Conservation (phyloP, 2,329 filamentous ascomycete genomes). For the Pseudocercospora vitis region DNA sequence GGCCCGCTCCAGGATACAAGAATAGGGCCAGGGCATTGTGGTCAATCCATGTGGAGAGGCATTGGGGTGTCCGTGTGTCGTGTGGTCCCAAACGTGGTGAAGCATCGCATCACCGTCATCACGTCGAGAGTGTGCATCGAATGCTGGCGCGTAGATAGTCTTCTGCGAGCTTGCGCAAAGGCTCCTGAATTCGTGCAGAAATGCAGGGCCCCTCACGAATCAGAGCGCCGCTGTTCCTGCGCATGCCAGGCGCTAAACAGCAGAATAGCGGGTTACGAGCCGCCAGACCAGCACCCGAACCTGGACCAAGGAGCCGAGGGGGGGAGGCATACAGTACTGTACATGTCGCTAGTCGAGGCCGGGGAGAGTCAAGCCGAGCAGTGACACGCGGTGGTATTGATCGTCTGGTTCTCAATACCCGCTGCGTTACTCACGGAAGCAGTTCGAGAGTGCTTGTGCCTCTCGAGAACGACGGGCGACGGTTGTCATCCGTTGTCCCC, state of each 20-base stretch:
- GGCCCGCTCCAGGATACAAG: constrained; percentile 15
- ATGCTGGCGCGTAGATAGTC: constrained; percentile 9
- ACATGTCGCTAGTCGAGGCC: no score
- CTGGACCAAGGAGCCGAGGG: background rate
- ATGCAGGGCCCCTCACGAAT: constrained; percentile 14
- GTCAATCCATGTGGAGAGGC: constrained; percentile 1
- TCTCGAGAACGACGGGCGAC: background rate
- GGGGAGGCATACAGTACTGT: no score
- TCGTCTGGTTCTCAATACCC: constrained; percentile 10
- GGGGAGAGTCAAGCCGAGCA: constrained; percentile 10
- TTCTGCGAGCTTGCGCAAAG: constrained; percentile 10
- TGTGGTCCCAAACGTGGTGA: background rate
- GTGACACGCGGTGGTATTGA: constrained; percentile 3
- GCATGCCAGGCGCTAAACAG: constrained; percentile 14
- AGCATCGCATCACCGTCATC: constrained; percentile 2
- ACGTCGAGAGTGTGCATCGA: background rate
- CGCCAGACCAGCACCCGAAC: no score
- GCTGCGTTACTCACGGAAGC: constrained; percentile 9
- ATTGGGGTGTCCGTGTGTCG: constrained; percentile 7
- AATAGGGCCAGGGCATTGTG: constrained; percentile 11
- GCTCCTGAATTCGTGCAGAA: constrained; percentile 19
- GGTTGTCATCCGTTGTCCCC: background rate
- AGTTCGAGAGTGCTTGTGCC: constrained; percentile 1
- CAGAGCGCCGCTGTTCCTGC: constrained; percentile 16
- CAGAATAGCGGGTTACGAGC: no score